Conservation (phyloP, 2,329 filamentous ascomycete genomes). For the Aspergillus flavus region DNA sequence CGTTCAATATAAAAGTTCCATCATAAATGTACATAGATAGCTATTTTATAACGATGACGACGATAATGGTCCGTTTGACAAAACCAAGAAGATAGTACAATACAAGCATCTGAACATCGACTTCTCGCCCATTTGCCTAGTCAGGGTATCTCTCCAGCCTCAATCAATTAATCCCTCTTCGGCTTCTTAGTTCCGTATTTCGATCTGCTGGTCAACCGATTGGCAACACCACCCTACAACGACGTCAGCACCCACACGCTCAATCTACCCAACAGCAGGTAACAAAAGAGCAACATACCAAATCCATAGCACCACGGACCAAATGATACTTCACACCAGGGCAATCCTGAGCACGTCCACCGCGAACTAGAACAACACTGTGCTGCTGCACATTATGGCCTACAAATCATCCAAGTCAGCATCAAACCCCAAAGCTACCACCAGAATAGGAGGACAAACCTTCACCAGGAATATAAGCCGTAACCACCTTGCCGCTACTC, state of each 20-base stretch:
- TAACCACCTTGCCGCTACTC: constrained; percentile 83
- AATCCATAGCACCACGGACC: constrained; percentile 85
- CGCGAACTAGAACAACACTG: constrained; percentile 93
- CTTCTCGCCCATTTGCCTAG: neutral
- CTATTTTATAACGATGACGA: constrained; percentile 16
- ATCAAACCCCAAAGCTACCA: neutral
- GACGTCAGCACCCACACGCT: constrained; percentile 27
- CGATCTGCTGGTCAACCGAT: constrained; percentile 79
- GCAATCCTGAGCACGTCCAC: constrained; percentile 93
- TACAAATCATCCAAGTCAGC: constrained; percentile 31
- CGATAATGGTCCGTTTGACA: constrained; percentile 9
- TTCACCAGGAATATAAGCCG: constrained; percentile 94
- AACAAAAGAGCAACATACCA: constrained; percentile 64
- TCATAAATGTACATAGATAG: constrained; percentile 24
- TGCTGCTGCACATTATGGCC: constrained; percentile 99
- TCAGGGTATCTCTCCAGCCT: neutral
- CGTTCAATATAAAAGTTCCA: constrained; percentile 7
- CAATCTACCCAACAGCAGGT: neutral
- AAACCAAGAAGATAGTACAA: constrained; percentile 12
- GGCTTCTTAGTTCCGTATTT: constrained; percentile 99
- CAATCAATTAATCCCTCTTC: constrained; percentile 65
- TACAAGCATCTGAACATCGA: constrained; percentile 4
- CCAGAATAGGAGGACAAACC: constrained; percentile 49
- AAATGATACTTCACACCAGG: constrained; percentile 96
- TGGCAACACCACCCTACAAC: constrained; percentile 81